phyloP scores from a whole-genome alignment of 164 flowering plant species.

The Amborella trichopoda region DNA sequence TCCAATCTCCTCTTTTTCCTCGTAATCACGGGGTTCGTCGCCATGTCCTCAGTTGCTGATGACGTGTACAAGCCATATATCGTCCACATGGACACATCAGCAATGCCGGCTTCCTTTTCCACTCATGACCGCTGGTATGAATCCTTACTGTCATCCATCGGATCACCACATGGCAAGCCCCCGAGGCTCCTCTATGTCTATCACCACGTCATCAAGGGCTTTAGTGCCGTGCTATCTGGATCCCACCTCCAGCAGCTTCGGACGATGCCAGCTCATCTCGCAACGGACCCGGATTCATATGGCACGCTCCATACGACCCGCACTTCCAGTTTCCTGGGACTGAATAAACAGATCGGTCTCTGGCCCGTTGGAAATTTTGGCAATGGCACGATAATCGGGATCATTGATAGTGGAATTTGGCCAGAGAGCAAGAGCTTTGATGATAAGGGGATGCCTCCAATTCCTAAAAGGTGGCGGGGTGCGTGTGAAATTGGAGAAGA shows the following conservation, averaged over 20 bases:
- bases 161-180: background rate
- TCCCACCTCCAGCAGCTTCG: slow-evolving; percentile 12
- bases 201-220: slow-evolving; percentile 20
- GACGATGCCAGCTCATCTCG: slow-evolving; percentile 11
- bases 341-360: slow-evolving; percentile 5
- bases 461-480: slow-evolving; percentile 20
- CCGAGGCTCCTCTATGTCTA: slow-evolving; percentile 12
- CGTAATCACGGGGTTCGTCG: too few relatives aligned
- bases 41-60: too few relatives aligned
- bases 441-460: slow-evolving; percentile 9
- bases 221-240: slow-evolving; percentile 13
- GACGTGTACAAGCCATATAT: slow-evolving; percentile 10
- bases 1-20: too few relatives aligned
- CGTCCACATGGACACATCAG: slow-evolving; percentile 15
- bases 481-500: slow-evolving; percentile 13
- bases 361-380: slow-evolving; percentile 18
- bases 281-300: slow-evolving; percentile 5
- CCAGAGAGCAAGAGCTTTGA: slow-evolving; percentile 13
- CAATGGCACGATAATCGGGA: slow-evolving; percentile 16
- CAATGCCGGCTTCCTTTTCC: slow-evolving; percentile 10
- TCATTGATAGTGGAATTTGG: slow-evolving; percentile 16
- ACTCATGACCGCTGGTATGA: slow-evolving; percentile 15
- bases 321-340: slow-evolving; percentile 12
- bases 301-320: slow-evolving; percentile 15
- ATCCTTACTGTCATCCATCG: slow-evolving; percentile 7